Base-by-base conservation (phyloP, 1,284 basidiomycete species). In the Porogramme epimiltina region DNA sequence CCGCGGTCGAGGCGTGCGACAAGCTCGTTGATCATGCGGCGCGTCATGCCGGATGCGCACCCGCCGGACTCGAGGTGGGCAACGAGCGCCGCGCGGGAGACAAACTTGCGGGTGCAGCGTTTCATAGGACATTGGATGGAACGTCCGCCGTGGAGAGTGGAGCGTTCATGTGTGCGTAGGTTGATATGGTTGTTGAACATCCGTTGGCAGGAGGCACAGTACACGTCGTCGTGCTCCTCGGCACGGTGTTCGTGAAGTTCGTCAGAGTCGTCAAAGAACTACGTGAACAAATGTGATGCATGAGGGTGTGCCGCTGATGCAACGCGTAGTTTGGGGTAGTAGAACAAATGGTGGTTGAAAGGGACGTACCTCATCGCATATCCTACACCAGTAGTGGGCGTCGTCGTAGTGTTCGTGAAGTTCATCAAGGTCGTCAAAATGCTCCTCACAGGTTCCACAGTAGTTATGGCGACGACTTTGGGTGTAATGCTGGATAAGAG, bases 61-160 rank as follows among this genome's bases (percentile, higher is more conserved):
- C 55, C 42, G 8, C 66, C 70, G 5, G 60, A 52, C 53, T 71
- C 71, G 45, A 67, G 58, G 52, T 70, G 71, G 16, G 60, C 57
- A 16, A 67, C 48, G 19, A 73, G 60, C 28, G 68, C 64, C n/a
- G 67, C 61, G 20, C 37, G 31, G 42, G 64, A 67, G 36, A 67
- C 51, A 55, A 74, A 72, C 3, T 52, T 42, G 18, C 50, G 45
- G 11, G 24, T 45, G 55, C 71, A 72, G 41, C 49, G 49, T 0
- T 49, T 49, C 24, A 64, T 64, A 2, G 66, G 62, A 44, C 69
- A 70, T 9, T n/a, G 16, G 39, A 65, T 23, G 10, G 42, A 51
- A 22, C 54, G 55, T 4, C 24, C 15, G 11, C 15, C 13, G 52
- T 56, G 42, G 40, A 18, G 31, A 22, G 62, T 41, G 8, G 69